Evolutionary conservation across 2,329 filamentous ascomycete genomes (phyloP).

Genomic region (Ophiostoma sp.): DNA sequence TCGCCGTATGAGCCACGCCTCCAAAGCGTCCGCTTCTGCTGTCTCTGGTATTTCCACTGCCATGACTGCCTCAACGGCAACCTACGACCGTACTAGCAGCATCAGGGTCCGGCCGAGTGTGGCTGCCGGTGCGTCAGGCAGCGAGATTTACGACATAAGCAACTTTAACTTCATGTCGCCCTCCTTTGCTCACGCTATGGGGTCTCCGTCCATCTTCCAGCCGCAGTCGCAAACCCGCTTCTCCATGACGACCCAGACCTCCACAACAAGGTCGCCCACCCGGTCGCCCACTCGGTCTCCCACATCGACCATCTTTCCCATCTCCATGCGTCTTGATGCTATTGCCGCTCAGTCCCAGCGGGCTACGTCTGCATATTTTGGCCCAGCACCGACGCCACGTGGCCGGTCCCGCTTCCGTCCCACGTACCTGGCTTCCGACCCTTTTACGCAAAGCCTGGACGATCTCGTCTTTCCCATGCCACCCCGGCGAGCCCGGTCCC

Average conservation of each 20-base stretch:
- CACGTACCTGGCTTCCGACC: not conserved
- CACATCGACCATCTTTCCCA: conserved; percentile 22
- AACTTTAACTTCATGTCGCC: conserved; percentile 18
- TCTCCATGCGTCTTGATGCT: conserved; percentile 22
- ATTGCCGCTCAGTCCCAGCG: conserved; percentile 18
- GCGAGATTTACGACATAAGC: conserved; percentile 20
- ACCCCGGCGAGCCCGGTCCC: conserved; percentile 17
- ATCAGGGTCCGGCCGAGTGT: conserved; percentile 20
- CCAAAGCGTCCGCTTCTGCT: conserved; percentile 27
- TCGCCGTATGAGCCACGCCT: conserved; percentile 22
- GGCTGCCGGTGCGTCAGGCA: conserved; percentile 14
- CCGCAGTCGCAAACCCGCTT: not conserved
- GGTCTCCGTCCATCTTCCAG: not conserved
- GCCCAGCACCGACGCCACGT: conserved; percentile 7
- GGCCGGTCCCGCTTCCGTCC: not conserved
- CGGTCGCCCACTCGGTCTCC: conserved; percentile 15
- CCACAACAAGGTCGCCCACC: conserved; percentile 5
- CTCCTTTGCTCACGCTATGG: not conserved
- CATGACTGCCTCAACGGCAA: conserved; percentile 32
- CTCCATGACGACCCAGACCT: not conserved
- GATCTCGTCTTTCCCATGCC: not conserved
- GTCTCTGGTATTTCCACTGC: conserved; percentile 25
- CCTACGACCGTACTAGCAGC: conserved; percentile 30
- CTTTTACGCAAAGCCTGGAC: not conserved
- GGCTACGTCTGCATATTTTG: not conserved